Base-by-base conservation (phyloP, 768 basidiomycete genomes). In the Rhodotorula graminis region DNA sequence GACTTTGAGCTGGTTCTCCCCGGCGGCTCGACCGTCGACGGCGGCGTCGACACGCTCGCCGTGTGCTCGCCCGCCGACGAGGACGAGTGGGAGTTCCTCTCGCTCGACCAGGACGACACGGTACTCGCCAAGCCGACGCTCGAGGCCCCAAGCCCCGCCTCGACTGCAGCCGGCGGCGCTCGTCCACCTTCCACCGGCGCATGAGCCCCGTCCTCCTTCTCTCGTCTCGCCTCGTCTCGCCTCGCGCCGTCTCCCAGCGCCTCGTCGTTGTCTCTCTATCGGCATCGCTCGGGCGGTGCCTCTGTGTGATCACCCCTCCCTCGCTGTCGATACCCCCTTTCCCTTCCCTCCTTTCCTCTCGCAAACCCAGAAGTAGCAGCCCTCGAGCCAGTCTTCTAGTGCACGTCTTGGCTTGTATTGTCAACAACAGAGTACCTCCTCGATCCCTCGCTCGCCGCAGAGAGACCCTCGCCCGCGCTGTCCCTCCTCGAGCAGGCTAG, bases 51-150 rank as follows among this genome's bases (percentile, higher is more conserved):
- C 19, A 15, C 29, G 10, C 27, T 33, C 19, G 19, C 31, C 14
- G 29, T 21, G 5, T 49, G 19, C 14, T 7, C 33, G 14, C 37
- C 14, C 16, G 37, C 12, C 27, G 70, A 49, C 23, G 61, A 72
- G 52, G 72, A 73, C 19, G 72, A 69, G 9, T 73, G 72, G 72
- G 67, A 69, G 40, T 21, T 73, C 0, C 37, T 73, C 2, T 42
- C 37, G 16, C 15, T 57, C 27, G 64, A 73, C 5, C 62, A 68
- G 1, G 71, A 61, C 2, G 31, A 29, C 1, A 19, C 23, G 3
- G 50, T 23, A 52, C 50, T 4, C 23, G 8, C 9, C 10, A 25
- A 25, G 23, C 2, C 11, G 10, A 6, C 50, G 3, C 1, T 1
- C 11, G 5, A 11, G 6, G 50, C 25, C 25, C 7, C 1, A 25